Evolutionary conservation across 2,329 filamentous ascomycete genomes (phyloP), one percentile per base, ranked within the genome.

Genomic region (Fusarium sp.): DNA sequence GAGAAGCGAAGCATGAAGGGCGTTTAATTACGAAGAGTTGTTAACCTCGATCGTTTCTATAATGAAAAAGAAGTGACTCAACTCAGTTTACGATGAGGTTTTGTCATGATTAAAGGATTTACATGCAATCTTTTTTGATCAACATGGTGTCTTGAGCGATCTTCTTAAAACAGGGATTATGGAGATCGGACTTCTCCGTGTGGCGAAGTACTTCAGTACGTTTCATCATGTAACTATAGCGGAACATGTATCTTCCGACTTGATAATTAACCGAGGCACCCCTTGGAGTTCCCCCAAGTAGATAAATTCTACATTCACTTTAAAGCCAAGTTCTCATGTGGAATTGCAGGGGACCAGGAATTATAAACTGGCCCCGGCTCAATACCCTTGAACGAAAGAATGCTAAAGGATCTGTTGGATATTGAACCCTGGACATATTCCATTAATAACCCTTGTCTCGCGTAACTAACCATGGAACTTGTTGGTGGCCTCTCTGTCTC

Each of bases 191-290:
- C 41, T 47, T 55, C 20, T 55, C 52, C 52, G 52, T 15, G 52
- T 55, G 52, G 52, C 52, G 47, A 47, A 51, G 37, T n/a, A 1
- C 6, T 26, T 15, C 23, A 5, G 38, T 42, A 18, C 23, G 23
- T 4, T 23, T 47, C 15, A 38, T 37, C 49, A 33, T 34, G 15
- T 2, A 26, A 11, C n/a, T 16, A 1, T 1, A 4, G 11, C 56
- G 58, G 58, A 62, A 23, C 36, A 62, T 62, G 4, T 9, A 61
- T 62, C 4, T 36, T 61, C 58, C 58, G 45, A 16, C 4, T 2
- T 4, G 18, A 23, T 23, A 12, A 16, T 12, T 2, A 18, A 4
- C n/a, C 36, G 20, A 52, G 18, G 41, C 10, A 9, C 23, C 23
- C 23, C 23, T 23, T 23, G 23, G 6, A 6, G 23, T 23, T 23